Percentiles rank a stretch among this genome's conserved stretches.
Conservation (phyloP, 2,329 filamentous ascomycete species). For the Sordariomycetes sp. region DNA sequence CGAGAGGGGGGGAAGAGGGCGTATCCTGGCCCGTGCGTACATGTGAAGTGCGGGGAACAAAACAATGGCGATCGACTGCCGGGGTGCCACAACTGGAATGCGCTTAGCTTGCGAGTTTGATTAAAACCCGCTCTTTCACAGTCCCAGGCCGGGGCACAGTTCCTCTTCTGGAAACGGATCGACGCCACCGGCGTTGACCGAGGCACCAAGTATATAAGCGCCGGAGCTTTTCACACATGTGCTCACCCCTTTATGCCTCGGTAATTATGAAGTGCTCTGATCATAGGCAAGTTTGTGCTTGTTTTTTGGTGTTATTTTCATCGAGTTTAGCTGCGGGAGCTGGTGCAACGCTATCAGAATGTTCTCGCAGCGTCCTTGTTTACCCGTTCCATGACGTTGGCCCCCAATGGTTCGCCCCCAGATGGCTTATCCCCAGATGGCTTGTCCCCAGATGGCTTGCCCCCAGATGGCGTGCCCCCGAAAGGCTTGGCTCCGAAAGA, state of each 20-base stretch:
- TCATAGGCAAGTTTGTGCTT: neutral
- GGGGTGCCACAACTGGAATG: neutral
- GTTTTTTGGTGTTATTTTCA: neutral
- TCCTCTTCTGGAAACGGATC: neutral
- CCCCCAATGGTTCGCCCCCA: too few relatives aligned
- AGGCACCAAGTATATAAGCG: neutral
- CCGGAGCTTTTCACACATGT: neutral
- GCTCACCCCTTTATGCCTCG: neutral
- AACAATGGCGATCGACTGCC: neutral
- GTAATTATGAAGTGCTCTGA: neutral
- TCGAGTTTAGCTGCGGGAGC: neutral
- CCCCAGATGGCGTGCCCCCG: too few relatives aligned
- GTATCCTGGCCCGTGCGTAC: neutral
- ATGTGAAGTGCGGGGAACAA: neutral
- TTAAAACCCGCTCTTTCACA: neutral
- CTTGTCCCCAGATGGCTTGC: too few relatives aligned
- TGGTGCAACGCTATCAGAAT: neutral
- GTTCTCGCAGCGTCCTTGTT: neutral
- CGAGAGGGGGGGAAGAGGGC: neutral
- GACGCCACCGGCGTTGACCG: neutral
- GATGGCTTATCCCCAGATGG: too few relatives aligned
- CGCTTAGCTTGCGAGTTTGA: neutral
- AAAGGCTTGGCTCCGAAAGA: too few relatives aligned
- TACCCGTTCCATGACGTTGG: neutral
- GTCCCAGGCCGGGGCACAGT: neutral